A percentile compares a stretch with the other conserved stretches of the same genome.
Conservation (phyloP, 1,139 yeast genomes). For the Eremothecium gossypii region DNA sequence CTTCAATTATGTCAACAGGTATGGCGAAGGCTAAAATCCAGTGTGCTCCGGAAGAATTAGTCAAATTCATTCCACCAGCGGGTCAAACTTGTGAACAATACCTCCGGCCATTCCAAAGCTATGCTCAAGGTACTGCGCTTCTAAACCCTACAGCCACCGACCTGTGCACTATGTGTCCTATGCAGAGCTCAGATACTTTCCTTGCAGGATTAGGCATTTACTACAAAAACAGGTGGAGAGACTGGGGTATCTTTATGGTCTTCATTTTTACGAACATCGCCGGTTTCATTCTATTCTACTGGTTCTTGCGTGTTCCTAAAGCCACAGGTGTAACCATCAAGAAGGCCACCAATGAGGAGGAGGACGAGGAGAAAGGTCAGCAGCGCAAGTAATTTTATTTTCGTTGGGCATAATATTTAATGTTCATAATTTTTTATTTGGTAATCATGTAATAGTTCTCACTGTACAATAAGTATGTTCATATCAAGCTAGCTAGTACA, state of each 20-base stretch:
- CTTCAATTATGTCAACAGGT: constrained; percentile 5
- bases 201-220: constrained; percentile 34
- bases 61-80: constrained; percentile 35
- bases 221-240: constrained; percentile 45
- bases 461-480: too few species aligned
- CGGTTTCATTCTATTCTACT: constrained; percentile 35
- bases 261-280: constrained; percentile 1
- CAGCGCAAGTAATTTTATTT: neutral
- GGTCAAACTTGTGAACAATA: constrained; percentile 40
- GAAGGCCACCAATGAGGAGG: too few species aligned
- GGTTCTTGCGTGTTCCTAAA: constrained; percentile 39
- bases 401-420: neutral
- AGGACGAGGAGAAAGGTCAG: too few species aligned
- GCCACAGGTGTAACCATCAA: neutral
- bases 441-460: too few species aligned
- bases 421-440: neutral
- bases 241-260: constrained; percentile 39
- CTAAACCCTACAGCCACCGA: constrained; percentile 30
- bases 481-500: too few species aligned
- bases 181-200: constrained; percentile 34
- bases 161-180: constrained; percentile 39
- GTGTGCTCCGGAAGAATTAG: constrained; percentile 5
- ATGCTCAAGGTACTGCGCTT: constrained; percentile 38
- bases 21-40: constrained; percentile 3
- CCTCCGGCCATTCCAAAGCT: constrained; percentile 32